Evolutionary conservation across 2,329 filamentous ascomycete genomes (phyloP).

Genomic region (Paracoccidioides brasiliensis): DNA sequence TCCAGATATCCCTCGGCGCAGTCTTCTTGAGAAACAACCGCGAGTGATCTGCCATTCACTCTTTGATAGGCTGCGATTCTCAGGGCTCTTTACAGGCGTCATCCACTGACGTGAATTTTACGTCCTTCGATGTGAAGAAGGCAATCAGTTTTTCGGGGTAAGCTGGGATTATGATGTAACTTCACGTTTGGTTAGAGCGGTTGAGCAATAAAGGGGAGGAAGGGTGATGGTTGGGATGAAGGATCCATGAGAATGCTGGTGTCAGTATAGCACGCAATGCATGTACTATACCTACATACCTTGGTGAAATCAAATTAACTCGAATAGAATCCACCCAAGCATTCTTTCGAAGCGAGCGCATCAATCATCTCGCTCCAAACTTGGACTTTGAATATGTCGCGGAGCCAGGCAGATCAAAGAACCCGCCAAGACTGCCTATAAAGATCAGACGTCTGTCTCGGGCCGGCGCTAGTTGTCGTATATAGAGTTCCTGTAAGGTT

Average conservation of each 20-base stretch:
- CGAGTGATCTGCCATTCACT: slow-evolving; percentile 20
- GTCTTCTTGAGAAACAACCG: slow-evolving; percentile 21
- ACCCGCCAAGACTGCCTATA: slow-evolving; percentile 24
- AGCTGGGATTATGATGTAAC: slow-evolving; percentile 4
- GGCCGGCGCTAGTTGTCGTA: slow-evolving; percentile 22
- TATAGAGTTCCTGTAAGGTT: slow-evolving; percentile 33
- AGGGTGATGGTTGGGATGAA: slow-evolving; percentile 11
- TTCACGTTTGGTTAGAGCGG: slow-evolving; percentile 2
- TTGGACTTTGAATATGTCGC: slow-evolving; percentile 27
- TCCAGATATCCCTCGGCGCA: slow-evolving; percentile 22
- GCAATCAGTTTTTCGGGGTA: slow-evolving; percentile 18
- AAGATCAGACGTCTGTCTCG: slow-evolving; percentile 21
- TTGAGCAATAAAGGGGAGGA: slow-evolving; percentile 16
- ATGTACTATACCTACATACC: slow-evolving; percentile 18
- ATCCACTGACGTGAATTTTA: slow-evolving; percentile 19
- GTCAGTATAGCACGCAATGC: not conserved
- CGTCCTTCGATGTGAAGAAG: slow-evolving; percentile 28
- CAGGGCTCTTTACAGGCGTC: slow-evolving; percentile 24
- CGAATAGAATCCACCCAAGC: slow-evolving; percentile 19
- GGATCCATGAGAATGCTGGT: slow-evolving; percentile 10
- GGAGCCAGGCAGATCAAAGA: slow-evolving; percentile 20
- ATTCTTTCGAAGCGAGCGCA: slow-evolving; percentile 24
- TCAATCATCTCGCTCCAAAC: slow-evolving; percentile 27
- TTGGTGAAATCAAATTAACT: slow-evolving; percentile 27
- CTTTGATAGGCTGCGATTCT: slow-evolving; percentile 20